Conservation (phyloP, 2,329 filamentous ascomycete species). For the Drechslerella dactyloides region DNA sequence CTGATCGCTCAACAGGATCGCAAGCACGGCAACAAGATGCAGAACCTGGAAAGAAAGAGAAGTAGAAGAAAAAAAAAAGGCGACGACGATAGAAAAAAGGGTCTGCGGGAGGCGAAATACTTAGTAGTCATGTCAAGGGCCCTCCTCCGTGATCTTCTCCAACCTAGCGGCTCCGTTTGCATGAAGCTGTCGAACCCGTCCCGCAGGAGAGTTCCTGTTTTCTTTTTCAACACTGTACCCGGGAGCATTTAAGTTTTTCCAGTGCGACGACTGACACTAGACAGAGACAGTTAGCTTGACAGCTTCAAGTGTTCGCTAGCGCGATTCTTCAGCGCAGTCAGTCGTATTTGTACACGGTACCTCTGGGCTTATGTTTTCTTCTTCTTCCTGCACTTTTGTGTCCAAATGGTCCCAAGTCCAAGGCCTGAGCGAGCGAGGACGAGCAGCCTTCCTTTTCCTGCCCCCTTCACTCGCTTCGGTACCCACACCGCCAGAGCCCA, state of each 20-base stretch:
- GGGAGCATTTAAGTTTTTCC: slow-evolving; percentile 36
- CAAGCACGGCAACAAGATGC: too few species aligned
- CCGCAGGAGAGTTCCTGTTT: not conserved
- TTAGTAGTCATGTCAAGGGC: too few species aligned
- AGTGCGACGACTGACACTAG: slow-evolving; percentile 18
- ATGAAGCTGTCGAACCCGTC: not conserved
- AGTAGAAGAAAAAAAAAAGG: not conserved
- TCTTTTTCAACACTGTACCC: slow-evolving; percentile 3
- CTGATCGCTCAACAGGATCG: not conserved
- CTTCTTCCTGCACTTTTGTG: slow-evolving; percentile 44
- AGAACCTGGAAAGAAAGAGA: too few species aligned
- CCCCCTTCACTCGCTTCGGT: slow-evolving; percentile 44
- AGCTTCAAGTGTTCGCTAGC: slow-evolving; percentile 8
- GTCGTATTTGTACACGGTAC: slow-evolving; percentile 41
- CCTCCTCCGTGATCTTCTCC: not conserved
- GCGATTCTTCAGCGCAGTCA: not conserved
- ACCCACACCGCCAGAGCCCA: slow-evolving; percentile 44
- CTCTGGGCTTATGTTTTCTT: slow-evolving; percentile 6
- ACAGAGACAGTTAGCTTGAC: slow-evolving; percentile 18
- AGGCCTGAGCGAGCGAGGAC: slow-evolving; percentile 50
- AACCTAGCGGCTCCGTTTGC: not conserved
- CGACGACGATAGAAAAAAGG: not conserved
- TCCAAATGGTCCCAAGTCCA: slow-evolving; percentile 44
- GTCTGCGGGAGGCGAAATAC: too few species aligned
- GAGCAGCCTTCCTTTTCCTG: slow-evolving; percentile 39